Percentiles rank a stretch among this genome's conserved stretches.
Conservation (phyloP, 2,329 filamentous ascomycete genomes). For the Ophiognomonia clavigignenti-juglandacearum region DNA sequence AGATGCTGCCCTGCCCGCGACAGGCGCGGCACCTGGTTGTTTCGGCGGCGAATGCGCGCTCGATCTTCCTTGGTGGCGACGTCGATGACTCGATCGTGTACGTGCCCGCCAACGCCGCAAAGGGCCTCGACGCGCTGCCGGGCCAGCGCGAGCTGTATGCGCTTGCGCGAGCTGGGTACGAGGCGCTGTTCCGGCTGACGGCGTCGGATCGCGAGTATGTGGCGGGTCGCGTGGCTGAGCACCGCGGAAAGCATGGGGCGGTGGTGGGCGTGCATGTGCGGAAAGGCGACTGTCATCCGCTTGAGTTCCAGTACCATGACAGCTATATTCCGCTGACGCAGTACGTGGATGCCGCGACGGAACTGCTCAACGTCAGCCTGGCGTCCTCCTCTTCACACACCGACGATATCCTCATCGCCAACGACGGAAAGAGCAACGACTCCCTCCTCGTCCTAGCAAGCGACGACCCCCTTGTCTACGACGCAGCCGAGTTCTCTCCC, state of each 20-base stretch:
- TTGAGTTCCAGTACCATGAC: constrained; percentile 70
- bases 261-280: constrained; percentile 75
- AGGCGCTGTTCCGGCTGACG: constrained; percentile 67
- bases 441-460: constrained; percentile 66
- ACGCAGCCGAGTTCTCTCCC: constrained; percentile 58
- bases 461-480: constrained; percentile 74
- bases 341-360: constrained; percentile 57
- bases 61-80: constrained; percentile 55
- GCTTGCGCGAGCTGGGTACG: constrained; percentile 65
- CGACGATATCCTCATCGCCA: constrained; percentile 18
- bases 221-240: constrained; percentile 48
- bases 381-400: constrained; percentile 16
- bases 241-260: too few relatives aligned
- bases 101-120: constrained; percentile 40
- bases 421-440: constrained; percentile 34
- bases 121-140: constrained; percentile 44
- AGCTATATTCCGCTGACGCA: constrained; percentile 72
- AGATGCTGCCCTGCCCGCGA: constrained; percentile 76
- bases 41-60: constrained; percentile 61
- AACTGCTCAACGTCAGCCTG: constrained; percentile 45
- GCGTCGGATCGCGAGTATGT: constrained; percentile 64
- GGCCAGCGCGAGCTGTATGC: constrained; percentile 59
- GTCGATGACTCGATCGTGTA: constrained; percentile 20
- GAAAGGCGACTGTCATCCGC: constrained; percentile 72
- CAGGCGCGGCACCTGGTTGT: constrained; percentile 71